Evolutionary conservation across 164 flowering plant genomes (phyloP), one percentile per base, ranked within the genome.

Genomic region (Aristolochia californica): DNA sequence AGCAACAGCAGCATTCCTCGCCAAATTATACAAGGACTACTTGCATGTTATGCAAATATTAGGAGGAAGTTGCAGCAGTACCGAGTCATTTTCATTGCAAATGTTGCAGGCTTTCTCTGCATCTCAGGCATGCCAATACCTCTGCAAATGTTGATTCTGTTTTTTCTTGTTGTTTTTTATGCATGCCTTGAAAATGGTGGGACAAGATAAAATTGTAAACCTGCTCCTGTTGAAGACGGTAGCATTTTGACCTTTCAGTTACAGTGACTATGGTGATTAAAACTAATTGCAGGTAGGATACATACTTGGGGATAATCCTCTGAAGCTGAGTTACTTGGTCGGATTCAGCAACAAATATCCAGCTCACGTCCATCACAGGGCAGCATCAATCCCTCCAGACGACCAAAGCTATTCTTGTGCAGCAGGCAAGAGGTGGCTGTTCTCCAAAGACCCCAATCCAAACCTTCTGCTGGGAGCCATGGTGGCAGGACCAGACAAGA

Each of bases 291-390:
- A 84, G 94, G 73, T 81, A 8, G 56, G 76, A 48, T 84, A 84
- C 72, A 78, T 83, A 30, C 70, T 83, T 15, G 90, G 94, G 15
- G 70, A 82, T n/a, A 86, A 86, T 64, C 87, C 89, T n/a, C 60
- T 61, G 76, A 76, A 82, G 58, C 76, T 80, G 80, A 83, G 89
- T 74, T 85, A 83, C 59, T 27, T 85, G 65, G 89, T 86, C 28
- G 87, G 89, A n/a, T 80, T 48, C 59, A 81, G 83, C 38, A 66
- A 72, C 24, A 20, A 66, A 0, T 81, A 63, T 51, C 87, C 94
- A 12, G 65, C 18, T 5, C 74, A 77, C 10, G 88, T 85, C 52
- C 85, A 80, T 62, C 89, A 87, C 47, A 70, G 88, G 55, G 62
- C 71, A 43, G 84, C 95, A 38, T 84, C 91, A 4, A 81, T 80